Evolutionary conservation across 2,329 filamentous ascomycete species (phyloP).

Genomic region (Thermochaetoides dissita): DNA sequence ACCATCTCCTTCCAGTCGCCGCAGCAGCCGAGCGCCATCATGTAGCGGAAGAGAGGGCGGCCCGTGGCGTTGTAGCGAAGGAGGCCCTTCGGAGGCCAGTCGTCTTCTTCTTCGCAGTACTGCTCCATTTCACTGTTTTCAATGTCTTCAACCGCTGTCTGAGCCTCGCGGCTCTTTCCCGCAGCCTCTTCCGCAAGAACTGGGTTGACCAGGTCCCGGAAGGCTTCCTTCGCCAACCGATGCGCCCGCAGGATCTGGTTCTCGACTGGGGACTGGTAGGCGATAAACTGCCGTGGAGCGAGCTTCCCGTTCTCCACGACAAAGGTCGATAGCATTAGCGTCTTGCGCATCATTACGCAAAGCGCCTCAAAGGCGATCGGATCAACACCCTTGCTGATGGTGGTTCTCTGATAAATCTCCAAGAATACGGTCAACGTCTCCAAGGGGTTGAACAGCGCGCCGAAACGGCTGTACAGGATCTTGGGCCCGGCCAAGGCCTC

Average conservation of each 20-base stretch:
- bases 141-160: neutral
- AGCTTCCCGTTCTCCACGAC: neutral
- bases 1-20: conserved; percentile 46
- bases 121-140: neutral
- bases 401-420: conserved; percentile 18
- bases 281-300: neutral
- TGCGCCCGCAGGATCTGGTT: neutral
- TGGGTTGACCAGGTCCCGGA: neutral
- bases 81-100: neutral
- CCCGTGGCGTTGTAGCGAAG: conserved; percentile 32
- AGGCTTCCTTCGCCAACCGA: neutral
- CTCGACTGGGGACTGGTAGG: neutral
- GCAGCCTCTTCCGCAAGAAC: neutral
- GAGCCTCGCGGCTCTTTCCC: neutral
- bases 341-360: conserved; percentile 22
- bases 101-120: neutral
- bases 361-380: conserved; percentile 23
- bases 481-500: conserved; percentile 23
- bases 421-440: conserved; percentile 22
- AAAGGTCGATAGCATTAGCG: conserved; percentile 9
- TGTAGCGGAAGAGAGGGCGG: conserved; percentile 40
- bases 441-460: conserved; percentile 17
- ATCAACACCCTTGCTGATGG: conserved; percentile 20
- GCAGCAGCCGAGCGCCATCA: conserved; percentile 48
- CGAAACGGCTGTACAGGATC: conserved; percentile 18